These are phyloP conservation scores for Trichocomaceae sp. DNA, from an alignment of 2,329 filamentous ascomycete species.

Conservation along the genomic window DNA sequence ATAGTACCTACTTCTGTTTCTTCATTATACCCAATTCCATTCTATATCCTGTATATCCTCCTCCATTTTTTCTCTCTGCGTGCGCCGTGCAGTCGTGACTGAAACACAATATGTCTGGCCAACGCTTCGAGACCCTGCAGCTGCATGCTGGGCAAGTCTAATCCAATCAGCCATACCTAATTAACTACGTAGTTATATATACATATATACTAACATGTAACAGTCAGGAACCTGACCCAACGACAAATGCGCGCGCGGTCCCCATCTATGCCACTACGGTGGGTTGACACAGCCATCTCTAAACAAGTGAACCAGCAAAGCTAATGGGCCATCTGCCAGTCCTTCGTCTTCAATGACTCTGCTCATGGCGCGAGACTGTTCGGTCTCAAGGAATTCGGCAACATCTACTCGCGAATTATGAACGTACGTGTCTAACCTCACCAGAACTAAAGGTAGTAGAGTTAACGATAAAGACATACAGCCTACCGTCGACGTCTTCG, in stretches of 20 bases:
- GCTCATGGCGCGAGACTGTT: constrained; percentile 93
- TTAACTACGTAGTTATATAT: neutral
- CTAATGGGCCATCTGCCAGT: constrained; percentile 44
- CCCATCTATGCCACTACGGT: constrained; percentile 93
- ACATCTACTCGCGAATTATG: constrained; percentile 96
- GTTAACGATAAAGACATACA: constrained; percentile 28
- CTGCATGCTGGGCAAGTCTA: constrained; percentile 68
- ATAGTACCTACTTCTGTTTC: no score
- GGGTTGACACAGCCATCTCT: constrained; percentile 19
- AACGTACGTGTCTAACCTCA: constrained; percentile 56
- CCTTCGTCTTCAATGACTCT: constrained; percentile 90
- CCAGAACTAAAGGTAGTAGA: neutral
- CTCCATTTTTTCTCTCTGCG: no score
- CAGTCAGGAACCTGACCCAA: constrained; percentile 71
- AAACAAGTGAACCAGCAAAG: neutral
- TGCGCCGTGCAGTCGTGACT: no score
- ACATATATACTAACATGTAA: neutral
- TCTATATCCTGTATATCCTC: no score
- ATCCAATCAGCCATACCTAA: neutral
- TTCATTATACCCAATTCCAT: no score
- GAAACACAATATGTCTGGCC: constrained; percentile 23
- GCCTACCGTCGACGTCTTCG: constrained; percentile 92
- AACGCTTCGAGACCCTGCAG: constrained; percentile 75
- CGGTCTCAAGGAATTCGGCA: constrained; percentile 92
- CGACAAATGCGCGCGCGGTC: constrained; percentile 81